These are phyloP conservation scores for Jamesozyma jinghongensis DNA, from an alignment of 805 yeast species.

Conservation along the genomic window DNA sequence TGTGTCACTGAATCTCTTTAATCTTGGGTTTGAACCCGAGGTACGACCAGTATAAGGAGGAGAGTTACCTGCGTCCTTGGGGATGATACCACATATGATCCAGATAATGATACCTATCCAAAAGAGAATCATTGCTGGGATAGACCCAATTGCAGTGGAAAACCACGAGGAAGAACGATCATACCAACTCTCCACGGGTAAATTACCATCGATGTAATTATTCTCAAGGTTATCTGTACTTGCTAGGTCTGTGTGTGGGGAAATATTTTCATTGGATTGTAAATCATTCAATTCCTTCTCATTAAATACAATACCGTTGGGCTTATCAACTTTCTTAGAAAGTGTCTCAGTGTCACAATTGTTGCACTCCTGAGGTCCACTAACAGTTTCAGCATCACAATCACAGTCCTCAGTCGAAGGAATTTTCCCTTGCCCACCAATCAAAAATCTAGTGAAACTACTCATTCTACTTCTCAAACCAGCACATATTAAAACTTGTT, in stretches of 20 bases:
- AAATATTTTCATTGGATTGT: too few species aligned
- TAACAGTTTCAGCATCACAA: too few species aligned
- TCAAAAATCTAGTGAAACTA: neutral
- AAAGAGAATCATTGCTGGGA: slow-evolving; percentile 27
- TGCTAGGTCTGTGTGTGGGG: too few species aligned
- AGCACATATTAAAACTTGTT: slow-evolving; percentile 18
- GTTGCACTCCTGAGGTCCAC: too few species aligned
- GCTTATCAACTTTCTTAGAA: too few species aligned
- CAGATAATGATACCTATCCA: slow-evolving; percentile 35
- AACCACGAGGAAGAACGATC: slow-evolving; percentile 26
- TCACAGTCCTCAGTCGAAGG: too few species aligned
- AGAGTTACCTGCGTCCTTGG: slow-evolving; percentile 19
- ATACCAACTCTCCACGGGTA: slow-evolving; percentile 28
- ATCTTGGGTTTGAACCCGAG: slow-evolving; percentile 17
- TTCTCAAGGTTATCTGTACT: slow-evolving; percentile 1
- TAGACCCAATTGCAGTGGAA: slow-evolving; percentile 28
- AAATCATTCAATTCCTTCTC: too few species aligned
- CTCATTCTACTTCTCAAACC: neutral
- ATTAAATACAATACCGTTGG: too few species aligned
- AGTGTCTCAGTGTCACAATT: too few species aligned
- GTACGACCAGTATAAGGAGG: slow-evolving; percentile 23
- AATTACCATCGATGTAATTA: slow-evolving; percentile 9
- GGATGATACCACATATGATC: slow-evolving; percentile 32
- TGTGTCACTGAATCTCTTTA: slow-evolving; percentile 25
- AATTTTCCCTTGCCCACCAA: too few species aligned